A percentile compares a stretch with the other conserved stretches of the same genome.
These are phyloP conservation scores for Incumbomyces delicatus DNA, from an alignment of 2,329 filamentous ascomycete genomes.

Conservation along the genomic window DNA sequence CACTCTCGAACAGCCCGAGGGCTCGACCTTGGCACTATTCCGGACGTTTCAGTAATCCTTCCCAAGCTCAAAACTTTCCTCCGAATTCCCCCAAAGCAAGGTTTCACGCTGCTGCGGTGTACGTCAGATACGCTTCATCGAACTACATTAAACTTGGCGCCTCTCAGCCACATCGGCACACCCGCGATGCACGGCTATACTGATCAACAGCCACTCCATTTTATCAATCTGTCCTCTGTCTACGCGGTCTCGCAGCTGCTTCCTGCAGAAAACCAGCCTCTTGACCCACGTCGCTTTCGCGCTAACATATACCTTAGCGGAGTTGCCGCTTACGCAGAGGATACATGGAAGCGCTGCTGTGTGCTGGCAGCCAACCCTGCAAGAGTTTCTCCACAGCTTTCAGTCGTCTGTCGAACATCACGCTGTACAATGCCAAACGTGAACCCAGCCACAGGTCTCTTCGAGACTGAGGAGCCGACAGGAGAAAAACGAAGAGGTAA, in stretches of 20 bases:
- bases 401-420: constrained; percentile 21
- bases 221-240: constrained; percentile 19
- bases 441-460: constrained; percentile 14
- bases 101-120: constrained; percentile 13
- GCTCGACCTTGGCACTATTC: constrained; percentile 11
- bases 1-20: constrained; percentile 12
- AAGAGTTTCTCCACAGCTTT: constrained; percentile 10
- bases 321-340: constrained; percentile 17
- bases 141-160: constrained; percentile 18
- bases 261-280: constrained; percentile 17
- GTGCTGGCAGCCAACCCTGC: constrained; percentile 13
- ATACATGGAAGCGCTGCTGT: constrained; percentile 19
- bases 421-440: constrained; percentile 22
- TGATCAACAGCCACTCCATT: constrained; percentile 20
- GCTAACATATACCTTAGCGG: constrained; percentile 19
- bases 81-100: constrained; percentile 9
- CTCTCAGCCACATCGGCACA: constrained; percentile 18
- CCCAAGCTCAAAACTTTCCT: constrained; percentile 17
- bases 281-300: constrained; percentile 19
- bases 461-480: constrained; percentile 15
- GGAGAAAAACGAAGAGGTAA: constrained; percentile 16
- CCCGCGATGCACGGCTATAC: constrained; percentile 20
- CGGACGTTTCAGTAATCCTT: constrained; percentile 10
- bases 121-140: constrained; percentile 16
- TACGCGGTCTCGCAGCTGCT: constrained; percentile 18